Conservation (phyloP, 345 rosid species). For the Linum lewisii region DNA sequence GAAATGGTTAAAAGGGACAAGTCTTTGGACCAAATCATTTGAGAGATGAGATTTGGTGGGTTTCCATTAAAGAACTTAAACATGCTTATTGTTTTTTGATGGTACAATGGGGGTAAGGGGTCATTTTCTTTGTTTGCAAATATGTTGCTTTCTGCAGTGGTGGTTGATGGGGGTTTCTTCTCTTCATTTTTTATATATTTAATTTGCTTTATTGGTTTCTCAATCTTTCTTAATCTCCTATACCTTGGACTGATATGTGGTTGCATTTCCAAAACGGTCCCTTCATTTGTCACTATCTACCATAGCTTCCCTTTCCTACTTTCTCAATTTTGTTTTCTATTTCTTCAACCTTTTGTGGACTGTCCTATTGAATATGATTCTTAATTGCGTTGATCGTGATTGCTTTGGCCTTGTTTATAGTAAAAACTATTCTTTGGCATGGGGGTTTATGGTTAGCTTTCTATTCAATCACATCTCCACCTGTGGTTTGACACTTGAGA, state of each 20-base stretch:
- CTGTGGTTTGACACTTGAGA: neutral
- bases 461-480: neutral
- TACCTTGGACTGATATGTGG: neutral
- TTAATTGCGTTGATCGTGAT: neutral
- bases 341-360: neutral
- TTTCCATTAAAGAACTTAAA: neutral
- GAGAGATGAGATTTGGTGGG: neutral
- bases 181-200: neutral
- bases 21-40: neutral
- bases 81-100: neutral
- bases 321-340: no score
- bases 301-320: neutral
- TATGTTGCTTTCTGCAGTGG: neutral
- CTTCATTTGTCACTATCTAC: neutral
- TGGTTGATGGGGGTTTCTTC: neutral
- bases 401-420: neutral
- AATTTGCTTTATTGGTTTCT: neutral
- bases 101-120: neutral
- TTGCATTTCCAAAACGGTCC: neutral
- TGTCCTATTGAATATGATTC: neutral
- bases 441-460: neutral
- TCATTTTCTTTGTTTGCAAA: neutral
- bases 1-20: no score
- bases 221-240: neutral
- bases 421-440: neutral